Percentiles rank a stretch among this genome's conserved stretches.
These are phyloP conservation scores for Geotrichum carabidarum DNA, from an alignment of 1,139 yeast genomes.

Conservation along the genomic window DNA sequence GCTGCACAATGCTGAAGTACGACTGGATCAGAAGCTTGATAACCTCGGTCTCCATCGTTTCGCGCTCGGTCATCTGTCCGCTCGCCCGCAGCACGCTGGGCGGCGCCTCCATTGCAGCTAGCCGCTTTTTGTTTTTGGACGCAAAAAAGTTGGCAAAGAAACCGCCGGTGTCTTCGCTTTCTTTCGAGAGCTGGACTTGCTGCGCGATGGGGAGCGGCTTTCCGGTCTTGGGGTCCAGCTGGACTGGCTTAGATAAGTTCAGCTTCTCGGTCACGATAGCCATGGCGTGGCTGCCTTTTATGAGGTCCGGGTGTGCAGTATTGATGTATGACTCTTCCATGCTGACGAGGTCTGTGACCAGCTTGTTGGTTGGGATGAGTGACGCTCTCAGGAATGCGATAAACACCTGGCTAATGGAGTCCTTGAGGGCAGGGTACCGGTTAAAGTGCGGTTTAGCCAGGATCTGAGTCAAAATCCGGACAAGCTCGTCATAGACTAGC, in stretches of 20 bases:
- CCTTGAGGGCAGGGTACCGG: constrained; percentile 87
- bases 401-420: constrained; percentile 73
- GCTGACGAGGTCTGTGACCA: constrained; percentile 74
- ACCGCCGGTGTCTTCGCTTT: constrained; percentile 45
- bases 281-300: constrained; percentile 95
- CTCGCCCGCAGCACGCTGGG: constrained; percentile 93
- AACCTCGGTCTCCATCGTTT: constrained; percentile 93
- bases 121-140: constrained; percentile 85
- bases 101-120: constrained; percentile 96
- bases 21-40: constrained; percentile 86
- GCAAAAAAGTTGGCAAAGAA: constrained; percentile 95
- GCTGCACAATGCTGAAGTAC: constrained; percentile 85
- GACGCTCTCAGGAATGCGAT: constrained; percentile 77
- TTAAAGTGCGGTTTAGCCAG: constrained; percentile 74
- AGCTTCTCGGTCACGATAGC: constrained; percentile 85
- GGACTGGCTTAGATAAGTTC: constrained; percentile 75
- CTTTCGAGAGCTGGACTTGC: constrained; percentile 42
- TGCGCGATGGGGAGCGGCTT: constrained; percentile 43
- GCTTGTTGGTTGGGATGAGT: constrained; percentile 75
- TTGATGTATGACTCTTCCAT: constrained; percentile 92
- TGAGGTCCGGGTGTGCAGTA: constrained; percentile 94
- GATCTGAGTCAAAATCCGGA: constrained; percentile 81
- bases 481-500: constrained; percentile 89
- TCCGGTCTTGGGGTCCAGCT: constrained; percentile 89
- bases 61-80: constrained; percentile 92